Conservation (phyloP, 192 early-diverging fungal species). For the Entomortierella chlamydospora region DNA sequence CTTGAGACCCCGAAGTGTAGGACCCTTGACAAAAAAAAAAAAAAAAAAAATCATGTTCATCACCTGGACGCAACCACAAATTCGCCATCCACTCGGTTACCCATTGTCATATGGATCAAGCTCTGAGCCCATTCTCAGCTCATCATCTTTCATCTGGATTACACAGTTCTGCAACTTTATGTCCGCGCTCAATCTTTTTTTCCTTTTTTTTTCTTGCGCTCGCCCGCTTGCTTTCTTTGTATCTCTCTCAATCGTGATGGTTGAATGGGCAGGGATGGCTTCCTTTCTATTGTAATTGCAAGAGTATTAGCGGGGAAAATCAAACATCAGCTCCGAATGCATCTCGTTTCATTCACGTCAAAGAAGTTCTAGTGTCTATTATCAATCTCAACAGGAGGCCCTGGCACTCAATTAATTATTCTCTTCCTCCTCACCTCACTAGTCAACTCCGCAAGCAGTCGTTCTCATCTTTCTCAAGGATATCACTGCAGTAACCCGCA, state of each 20-base stretch:
- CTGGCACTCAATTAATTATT: no score
- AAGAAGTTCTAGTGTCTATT: no score
- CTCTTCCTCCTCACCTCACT: background rate
- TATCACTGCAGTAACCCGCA: slow-evolving; percentile 87
- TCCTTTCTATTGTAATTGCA: no score
- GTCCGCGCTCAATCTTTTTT: background rate
- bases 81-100: background rate
- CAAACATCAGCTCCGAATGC: background rate
- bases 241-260: no score
- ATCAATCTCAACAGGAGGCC: background rate
- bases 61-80: no score
- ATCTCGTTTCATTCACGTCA: no score
- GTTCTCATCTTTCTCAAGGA: slow-evolving; percentile 93
- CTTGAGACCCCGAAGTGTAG: no score
- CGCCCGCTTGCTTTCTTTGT: no score
- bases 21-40: no score
- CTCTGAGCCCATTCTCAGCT: background rate
- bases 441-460: slow-evolving; percentile 89
- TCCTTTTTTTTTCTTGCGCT: background rate
- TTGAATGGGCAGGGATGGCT: no score
- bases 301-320: background rate
- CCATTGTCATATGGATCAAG: background rate
- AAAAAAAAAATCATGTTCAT: no score
- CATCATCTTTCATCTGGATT: background rate
- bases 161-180: background rate